A percentile compares a stretch with the other conserved stretches of the same genome.
phyloP scores from a whole-genome alignment of 1,284 basidiomycete genomes.

The Crepidotus sp. region DNA sequence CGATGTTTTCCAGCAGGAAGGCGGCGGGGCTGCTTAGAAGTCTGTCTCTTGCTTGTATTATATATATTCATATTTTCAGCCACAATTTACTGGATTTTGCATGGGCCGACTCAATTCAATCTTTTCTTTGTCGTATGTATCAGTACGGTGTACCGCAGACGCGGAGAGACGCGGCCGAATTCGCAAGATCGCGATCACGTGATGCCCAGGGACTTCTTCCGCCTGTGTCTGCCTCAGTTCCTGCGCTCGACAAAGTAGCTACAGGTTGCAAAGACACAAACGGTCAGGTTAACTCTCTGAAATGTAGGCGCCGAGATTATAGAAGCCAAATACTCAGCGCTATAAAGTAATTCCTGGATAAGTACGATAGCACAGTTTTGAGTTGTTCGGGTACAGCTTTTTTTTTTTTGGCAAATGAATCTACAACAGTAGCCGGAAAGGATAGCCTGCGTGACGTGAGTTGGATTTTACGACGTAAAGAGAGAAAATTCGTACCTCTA shows the following conservation, averaged over 20 bases:
- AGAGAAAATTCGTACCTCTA: constrained; percentile 49
- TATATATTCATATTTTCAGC: constrained; percentile 5
- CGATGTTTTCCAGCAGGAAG: constrained; percentile 63
- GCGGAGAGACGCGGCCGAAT: too few relatives aligned
- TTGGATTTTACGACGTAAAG: neutral
- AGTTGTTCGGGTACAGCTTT: constrained; percentile 10
- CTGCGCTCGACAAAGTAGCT: too few relatives aligned
- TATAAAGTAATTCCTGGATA: neutral
- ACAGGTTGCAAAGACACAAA: too few relatives aligned
- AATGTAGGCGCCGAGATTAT: too few relatives aligned
- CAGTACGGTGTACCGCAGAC: too few relatives aligned
- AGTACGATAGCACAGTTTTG: neutral
- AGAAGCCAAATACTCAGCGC: neutral
- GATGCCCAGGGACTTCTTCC: too few relatives aligned
- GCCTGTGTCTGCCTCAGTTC: too few relatives aligned
- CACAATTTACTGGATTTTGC: constrained; percentile 8
- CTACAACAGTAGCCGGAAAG: constrained; percentile 67
- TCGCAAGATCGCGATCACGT: too few relatives aligned
- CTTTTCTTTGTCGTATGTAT: too few relatives aligned
- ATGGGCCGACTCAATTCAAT: neutral
- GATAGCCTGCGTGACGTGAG: constrained; percentile 46
- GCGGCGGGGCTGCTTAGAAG: constrained; percentile 16
- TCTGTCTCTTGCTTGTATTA: neutral
- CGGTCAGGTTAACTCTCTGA: too few relatives aligned
- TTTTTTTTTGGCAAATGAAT: constrained; percentile 8